Percentiles rank a stretch among this genome's conserved stretches.
These are phyloP conservation scores for Solanum clarkiae DNA, from an alignment of 257 asterid genomes.

Conservation along the genomic window DNA sequence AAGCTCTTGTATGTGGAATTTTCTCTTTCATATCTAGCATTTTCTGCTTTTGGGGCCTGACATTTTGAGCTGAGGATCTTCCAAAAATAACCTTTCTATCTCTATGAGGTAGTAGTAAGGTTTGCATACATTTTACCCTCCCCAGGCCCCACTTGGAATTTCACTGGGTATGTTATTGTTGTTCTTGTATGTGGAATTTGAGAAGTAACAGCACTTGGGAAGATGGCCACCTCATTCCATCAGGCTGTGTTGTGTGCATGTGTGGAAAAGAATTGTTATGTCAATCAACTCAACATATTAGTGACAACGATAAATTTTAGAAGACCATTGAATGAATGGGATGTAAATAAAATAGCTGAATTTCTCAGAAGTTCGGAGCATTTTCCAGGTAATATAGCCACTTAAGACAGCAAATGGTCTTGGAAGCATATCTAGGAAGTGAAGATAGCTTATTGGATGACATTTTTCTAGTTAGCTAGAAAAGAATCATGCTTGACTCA, in stretches of 20 bases:
- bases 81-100: too few relatives aligned
- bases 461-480: background rate
- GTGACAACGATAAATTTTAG: background rate
- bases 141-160: too few relatives aligned
- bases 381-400: background rate
- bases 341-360: background rate
- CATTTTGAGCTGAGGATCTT: too few relatives aligned
- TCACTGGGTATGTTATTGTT: too few relatives aligned
- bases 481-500: background rate
- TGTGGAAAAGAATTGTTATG: background rate
- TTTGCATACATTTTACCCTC: too few relatives aligned
- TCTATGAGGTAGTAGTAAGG: too few relatives aligned
- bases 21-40: background rate
- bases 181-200: background rate
- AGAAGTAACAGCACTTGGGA: background rate
- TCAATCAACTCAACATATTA: background rate
- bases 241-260: background rate
- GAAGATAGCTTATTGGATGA: background rate
- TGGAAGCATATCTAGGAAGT: background rate
- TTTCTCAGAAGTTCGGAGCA: background rate
- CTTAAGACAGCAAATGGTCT: background rate
- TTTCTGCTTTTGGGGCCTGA: too few relatives aligned
- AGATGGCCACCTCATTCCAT: background rate
- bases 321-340: background rate
- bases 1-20: background rate